A percentile compares a stretch with the other conserved stretches of the same genome.
Conservation (phyloP, 805 yeast species). For the Wickerhamiella siamensis region DNA sequence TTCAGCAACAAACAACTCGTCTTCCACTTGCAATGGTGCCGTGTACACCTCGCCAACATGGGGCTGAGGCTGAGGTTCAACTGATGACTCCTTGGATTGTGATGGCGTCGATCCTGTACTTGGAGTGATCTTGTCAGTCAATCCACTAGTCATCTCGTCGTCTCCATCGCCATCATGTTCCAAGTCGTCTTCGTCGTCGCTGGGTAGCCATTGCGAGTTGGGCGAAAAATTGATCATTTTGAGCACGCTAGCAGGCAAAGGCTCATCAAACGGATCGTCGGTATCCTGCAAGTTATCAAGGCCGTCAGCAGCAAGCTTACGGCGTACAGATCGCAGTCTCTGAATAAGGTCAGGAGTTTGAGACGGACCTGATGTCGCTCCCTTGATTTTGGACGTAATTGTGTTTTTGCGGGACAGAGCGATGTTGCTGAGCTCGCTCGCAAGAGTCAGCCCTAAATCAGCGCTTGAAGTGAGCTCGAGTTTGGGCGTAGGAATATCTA, state of each 20-base stretch:
- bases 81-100: background rate
- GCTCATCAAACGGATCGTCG: constrained; percentile 4
- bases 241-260: constrained; percentile 15
- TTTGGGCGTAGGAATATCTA: background rate
- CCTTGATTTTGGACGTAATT: constrained; percentile 7
- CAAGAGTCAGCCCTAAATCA: constrained; percentile 9
- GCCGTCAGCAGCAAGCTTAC: constrained; percentile 6
- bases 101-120: background rate
- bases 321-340: constrained; percentile 16
- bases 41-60: background rate
- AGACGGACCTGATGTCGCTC: constrained; percentile 9
- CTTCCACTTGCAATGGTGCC: background rate
- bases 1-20: background rate
- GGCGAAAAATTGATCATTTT: constrained; percentile 17
- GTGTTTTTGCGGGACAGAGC: constrained; percentile 12
- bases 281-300: constrained; percentile 6
- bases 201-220: constrained; percentile 14
- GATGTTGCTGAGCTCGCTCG: constrained; percentile 8
- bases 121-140: too few relatives aligned
- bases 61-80: background rate
- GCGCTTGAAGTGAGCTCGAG: constrained; percentile 1
- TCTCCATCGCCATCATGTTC: background rate
- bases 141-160: too few relatives aligned
- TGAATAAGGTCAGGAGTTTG: constrained; percentile 13
- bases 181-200: background rate